Base-by-base conservation (phyloP, 2,329 filamentous ascomycete genomes). In the Colletotrichum sp. region DNA sequence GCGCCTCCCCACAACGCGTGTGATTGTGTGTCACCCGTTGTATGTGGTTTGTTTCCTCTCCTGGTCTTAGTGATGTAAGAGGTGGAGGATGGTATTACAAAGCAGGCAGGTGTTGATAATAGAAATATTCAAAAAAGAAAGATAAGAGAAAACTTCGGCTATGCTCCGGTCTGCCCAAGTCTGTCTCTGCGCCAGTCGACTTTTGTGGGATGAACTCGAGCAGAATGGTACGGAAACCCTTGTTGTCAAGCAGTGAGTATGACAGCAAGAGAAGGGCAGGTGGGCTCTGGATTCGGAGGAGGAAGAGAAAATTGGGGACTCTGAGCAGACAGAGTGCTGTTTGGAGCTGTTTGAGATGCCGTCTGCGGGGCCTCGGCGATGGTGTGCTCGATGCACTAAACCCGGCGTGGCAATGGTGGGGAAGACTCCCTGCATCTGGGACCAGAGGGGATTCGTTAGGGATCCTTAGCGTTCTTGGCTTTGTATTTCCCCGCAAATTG, bases 311-410 rank as follows among this genome's bases (percentile, higher is more conserved):
- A 75, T 64, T 65, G 69, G 73, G 73, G 64, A 48, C 64, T 57
- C 61, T 34, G 59, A 70, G 68, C 48, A 48, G 59, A 61, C 59
- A 30, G 27, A 28, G 19, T 32, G 59, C 66, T 48, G 67, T 32
- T 28, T 52, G 44, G 72, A 25, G 52, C 59, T 34, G 72, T 63
- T 60, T 68, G 59, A 63, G 57, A 68, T 72, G 73, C 52, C 27
- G 52, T 15, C 19, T 22, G 72, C 44, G 72, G 72, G 44, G 63
- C 72, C 55, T 63, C 52, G 69, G 48, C 72, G 70, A 73, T 75
- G 70, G 64, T 75, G 73, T 75, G 73, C 70, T 75, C 59, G 69
- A 60, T 52, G 70, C 34, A 30, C 73, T 73, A 75, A 65, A 16
- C 73, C 64, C 52, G 19, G 13, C 11, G 22, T 19, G 73, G 63